Evolutionary conservation across 352 stramenopile species (phyloP).

Genomic region (Pythium oligandrum): DNA sequence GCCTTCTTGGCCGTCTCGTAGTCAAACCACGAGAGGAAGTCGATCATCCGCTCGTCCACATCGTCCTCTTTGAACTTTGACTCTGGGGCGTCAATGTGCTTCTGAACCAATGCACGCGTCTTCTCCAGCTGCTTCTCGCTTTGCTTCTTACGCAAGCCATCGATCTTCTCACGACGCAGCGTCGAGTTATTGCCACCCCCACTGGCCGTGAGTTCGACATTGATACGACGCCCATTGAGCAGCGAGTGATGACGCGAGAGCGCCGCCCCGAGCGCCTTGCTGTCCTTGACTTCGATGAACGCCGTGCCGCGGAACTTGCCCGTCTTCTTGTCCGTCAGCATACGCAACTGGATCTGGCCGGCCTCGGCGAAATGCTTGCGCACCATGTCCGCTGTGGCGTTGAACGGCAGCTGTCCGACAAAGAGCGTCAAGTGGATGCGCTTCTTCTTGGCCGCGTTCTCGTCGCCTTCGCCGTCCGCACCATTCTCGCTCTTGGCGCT

Average conservation of each 20-base stretch:
- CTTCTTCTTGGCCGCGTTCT: constrained; percentile 41
- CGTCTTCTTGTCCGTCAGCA: constrained; percentile 83
- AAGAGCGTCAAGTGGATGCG: constrained; percentile 87
- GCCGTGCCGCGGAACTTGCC: constrained; percentile 80
- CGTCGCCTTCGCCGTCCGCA: constrained; percentile 14
- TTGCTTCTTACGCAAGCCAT: constrained; percentile 73
- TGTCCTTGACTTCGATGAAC: constrained; percentile 85
- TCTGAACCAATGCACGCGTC: constrained; percentile 73
- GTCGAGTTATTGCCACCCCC: constrained; percentile 82
- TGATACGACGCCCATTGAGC: constrained; percentile 75
- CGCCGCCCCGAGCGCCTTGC: constrained; percentile 70
- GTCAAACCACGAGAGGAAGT: constrained; percentile 87
- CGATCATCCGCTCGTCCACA: constrained; percentile 84
- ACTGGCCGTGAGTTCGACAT: constrained; percentile 81
- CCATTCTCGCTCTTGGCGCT: constrained; percentile 15
- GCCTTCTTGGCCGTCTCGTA: constrained; percentile 83
- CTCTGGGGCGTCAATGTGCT: constrained; percentile 64
- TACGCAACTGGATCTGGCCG: constrained; percentile 71
- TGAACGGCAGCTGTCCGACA: constrained; percentile 76
- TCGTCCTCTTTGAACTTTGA: constrained; percentile 74
- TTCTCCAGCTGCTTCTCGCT: constrained; percentile 82
- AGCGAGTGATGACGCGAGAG: constrained; percentile 79
- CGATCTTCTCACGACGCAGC: constrained; percentile 64
- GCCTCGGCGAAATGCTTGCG: constrained; percentile 70
- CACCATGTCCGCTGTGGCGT: constrained; percentile 57